These are phyloP conservation scores for Diplodia mutila DNA, from an alignment of 2,329 filamentous ascomycete species.

Conservation along the genomic window DNA sequence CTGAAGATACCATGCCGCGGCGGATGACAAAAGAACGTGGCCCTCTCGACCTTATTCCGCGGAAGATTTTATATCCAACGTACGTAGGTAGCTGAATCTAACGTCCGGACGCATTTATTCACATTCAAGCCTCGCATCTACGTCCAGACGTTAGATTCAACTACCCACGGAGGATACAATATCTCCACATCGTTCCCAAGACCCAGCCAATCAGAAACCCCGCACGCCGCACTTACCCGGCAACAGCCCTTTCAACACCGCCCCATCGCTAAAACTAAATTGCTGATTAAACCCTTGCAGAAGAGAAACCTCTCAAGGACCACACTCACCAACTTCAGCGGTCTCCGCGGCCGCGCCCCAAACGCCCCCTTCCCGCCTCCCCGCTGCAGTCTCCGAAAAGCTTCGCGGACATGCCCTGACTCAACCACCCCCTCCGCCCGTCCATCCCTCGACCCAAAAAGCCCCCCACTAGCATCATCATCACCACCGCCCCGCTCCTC, in stretches of 20 bases:
- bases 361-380: not conserved
- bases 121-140: no score
- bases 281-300: no score
- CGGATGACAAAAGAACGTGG: no score
- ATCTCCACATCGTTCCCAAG: not conserved
- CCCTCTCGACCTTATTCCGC: no score
- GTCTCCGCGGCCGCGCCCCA: not conserved
- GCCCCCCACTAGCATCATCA: not conserved
- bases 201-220: not conserved
- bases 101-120: no score
- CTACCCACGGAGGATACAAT: no score
- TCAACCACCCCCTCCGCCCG: not conserved
- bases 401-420: not conserved
- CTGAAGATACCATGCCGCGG: not conserved
- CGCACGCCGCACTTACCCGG: not conserved
- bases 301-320: not conserved
- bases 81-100: no score
- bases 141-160: no score
- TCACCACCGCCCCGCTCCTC: not conserved
- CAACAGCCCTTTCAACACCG: not conserved
- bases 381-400: conserved; percentile 9
- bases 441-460: not conserved
- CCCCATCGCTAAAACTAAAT: not conserved
- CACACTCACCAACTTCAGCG: not conserved
- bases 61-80: no score